A percentile compares a stretch with the other conserved stretches of the same genome.
These are phyloP conservation scores for Venturia oleaginea DNA, from an alignment of 2,329 filamentous ascomycete species.

Conservation along the genomic window DNA sequence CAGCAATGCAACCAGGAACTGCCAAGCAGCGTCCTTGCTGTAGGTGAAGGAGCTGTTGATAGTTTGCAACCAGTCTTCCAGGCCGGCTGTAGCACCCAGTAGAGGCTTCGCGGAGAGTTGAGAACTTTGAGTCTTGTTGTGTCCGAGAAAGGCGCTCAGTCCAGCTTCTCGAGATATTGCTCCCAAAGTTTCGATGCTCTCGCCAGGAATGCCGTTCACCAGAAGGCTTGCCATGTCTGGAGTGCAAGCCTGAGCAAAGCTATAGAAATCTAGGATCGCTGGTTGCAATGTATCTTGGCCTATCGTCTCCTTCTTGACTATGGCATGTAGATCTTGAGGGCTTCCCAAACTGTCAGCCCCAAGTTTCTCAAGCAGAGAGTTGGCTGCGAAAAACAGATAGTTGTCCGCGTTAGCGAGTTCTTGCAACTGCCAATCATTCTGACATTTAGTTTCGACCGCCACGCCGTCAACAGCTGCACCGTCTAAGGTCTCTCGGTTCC, in stretches of 20 bases:
- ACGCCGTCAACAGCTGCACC: constrained; percentile 36
- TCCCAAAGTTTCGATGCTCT: constrained; percentile 39
- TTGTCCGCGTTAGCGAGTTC: constrained; percentile 47
- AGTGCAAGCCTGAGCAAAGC: constrained; percentile 6
- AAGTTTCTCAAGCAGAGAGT: constrained; percentile 43
- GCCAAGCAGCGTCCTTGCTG: constrained; percentile 43
- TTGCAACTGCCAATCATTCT: constrained; percentile 43
- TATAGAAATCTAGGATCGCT: constrained; percentile 14
- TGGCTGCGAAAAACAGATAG: constrained; percentile 46
- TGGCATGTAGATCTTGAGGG: constrained; percentile 28
- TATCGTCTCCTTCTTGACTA: constrained; percentile 19
- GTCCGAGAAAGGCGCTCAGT: constrained; percentile 47
- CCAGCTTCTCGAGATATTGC: constrained; percentile 42
- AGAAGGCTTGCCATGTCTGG: constrained; percentile 12
- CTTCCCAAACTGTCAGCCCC: constrained; percentile 38
- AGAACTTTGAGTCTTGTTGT: constrained; percentile 39
- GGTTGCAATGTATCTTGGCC: constrained; percentile 13
- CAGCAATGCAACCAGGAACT: constrained; percentile 45
- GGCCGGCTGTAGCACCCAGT: constrained; percentile 30
- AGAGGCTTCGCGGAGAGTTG: constrained; percentile 31
- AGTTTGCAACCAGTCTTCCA: constrained; percentile 32
- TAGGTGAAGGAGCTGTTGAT: constrained; percentile 41
- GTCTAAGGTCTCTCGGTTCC: constrained; percentile 50
- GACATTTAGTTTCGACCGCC: constrained; percentile 45
- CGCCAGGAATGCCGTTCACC: constrained; percentile 33